Percentiles rank a stretch among this genome's conserved stretches.
phyloP scores from a whole-genome alignment of 2,329 filamentous ascomycete species.

The Botrytis fabae region DNA sequence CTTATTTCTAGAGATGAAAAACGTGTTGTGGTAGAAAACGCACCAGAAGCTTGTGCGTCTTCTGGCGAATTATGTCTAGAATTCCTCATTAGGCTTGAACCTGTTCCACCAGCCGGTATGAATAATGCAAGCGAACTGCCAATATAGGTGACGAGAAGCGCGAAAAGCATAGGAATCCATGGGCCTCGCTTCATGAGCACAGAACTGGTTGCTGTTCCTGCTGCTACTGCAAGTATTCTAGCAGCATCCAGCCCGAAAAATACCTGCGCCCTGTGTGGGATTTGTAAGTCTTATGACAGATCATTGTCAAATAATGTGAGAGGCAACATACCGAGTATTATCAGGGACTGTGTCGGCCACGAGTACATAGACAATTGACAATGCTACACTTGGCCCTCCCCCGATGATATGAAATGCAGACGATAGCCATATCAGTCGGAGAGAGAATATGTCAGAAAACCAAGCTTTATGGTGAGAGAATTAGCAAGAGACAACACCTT shows the following conservation, averaged over 20 bases:
- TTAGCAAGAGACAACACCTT: background rate
- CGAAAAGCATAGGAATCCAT: conserved; percentile 9
- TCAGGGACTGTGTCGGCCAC: background rate
- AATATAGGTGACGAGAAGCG: conserved; percentile 1
- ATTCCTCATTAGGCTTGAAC: background rate
- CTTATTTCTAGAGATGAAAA: background rate
- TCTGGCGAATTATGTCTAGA: background rate
- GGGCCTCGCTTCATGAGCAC: background rate
- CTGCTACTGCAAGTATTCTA: background rate
- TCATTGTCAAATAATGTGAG: background rate
- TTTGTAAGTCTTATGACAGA: background rate
- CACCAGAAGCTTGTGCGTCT: background rate
- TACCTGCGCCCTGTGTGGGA: background rate
- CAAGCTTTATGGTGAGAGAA: background rate
- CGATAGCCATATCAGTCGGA: background rate
- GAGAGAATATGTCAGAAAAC: background rate
- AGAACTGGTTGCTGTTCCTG: background rate
- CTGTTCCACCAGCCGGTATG: background rate
- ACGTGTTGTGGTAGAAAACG: background rate
- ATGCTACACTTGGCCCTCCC: background rate
- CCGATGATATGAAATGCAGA: background rate
- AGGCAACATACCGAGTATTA: background rate
- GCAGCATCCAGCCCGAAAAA: conserved; percentile 11
- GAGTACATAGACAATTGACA: conserved; percentile 1
- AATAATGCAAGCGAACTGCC: conserved; percentile 7